Evolutionary conservation across 345 rosid genomes (phyloP).

Genomic region (Ailanthus altissimus): DNA sequence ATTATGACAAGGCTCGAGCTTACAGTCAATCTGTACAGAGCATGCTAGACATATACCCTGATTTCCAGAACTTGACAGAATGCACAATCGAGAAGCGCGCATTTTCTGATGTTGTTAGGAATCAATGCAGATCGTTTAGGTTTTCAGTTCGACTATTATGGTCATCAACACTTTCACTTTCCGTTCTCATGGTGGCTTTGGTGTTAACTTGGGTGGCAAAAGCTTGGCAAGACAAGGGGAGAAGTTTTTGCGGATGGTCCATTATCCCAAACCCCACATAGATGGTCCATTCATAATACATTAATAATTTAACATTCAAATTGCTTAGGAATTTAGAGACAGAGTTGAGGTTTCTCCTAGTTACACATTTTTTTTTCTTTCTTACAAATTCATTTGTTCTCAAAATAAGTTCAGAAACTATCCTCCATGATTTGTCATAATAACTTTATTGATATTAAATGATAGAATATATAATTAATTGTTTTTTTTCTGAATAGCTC

Average conservation of each 20-base stretch:
- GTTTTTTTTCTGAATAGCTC: neutral
- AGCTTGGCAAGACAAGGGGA: constrained; percentile 46
- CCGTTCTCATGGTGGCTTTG: constrained; percentile 47
- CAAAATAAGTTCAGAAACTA: too few species aligned
- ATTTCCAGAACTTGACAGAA: constrained; percentile 46
- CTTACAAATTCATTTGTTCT: neutral
- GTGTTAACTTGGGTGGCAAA: constrained; percentile 44
- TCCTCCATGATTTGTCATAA: too few species aligned
- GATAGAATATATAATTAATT: too few species aligned
- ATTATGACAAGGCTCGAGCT: constrained; percentile 45
- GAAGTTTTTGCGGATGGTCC: constrained; percentile 42
- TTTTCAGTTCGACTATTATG: constrained; percentile 43
- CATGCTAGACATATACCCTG: constrained; percentile 51
- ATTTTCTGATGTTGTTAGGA: constrained; percentile 37
- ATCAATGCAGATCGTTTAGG: constrained; percentile 51
- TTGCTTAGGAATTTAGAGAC: neutral
- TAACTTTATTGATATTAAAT: too few species aligned
- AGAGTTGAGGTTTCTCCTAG: neutral
- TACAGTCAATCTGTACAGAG: constrained; percentile 48
- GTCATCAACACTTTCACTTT: constrained; percentile 55
- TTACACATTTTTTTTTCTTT: too few species aligned
- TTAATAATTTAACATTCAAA: too few species aligned
- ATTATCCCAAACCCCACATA: constrained; percentile 26
- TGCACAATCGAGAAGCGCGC: constrained; percentile 48
- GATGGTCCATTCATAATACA: too few species aligned